Base-by-base conservation (phyloP, 192 early-diverging fungal genomes). In the Hyaloraphidium curvatum region DNA sequence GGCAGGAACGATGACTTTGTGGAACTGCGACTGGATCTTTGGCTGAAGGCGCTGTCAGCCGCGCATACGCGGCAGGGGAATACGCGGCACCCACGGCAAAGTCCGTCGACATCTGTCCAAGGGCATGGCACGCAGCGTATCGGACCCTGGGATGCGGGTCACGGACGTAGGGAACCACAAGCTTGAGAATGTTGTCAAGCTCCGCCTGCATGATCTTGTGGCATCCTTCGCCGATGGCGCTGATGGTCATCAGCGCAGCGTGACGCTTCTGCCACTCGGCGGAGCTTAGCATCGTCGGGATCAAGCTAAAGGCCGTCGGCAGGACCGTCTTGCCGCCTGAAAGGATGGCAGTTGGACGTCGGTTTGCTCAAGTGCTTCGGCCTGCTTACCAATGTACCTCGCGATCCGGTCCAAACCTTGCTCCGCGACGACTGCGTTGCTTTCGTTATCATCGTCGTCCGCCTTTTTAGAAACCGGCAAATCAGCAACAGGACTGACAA, bases 51-150 rank as follows among this genome's bases (percentile, higher is more conserved):
- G 40, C 67, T 60, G 3, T n/a, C n/a, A n/a, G n/a, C n/a, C n/a
- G n/a, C n/a, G n/a, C n/a, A n/a, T n/a, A n/a, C n/a, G n/a, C n/a
- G n/a, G n/a, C n/a, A n/a, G n/a, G n/a, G n/a, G n/a, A n/a, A n/a
- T n/a, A n/a, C n/a, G n/a, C n/a, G n/a, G 13, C n/a, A 51, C 51
- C 7, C 30, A 66, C 64, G 1, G 89, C 78, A 67, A 97, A 99
- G 69, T 99, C 96, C 0, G 87, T 95, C 41, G 84, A 83, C 84
- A 99, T 87, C 67, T 99, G 96, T 13, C 96, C 96, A 17, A 96
- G 67, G 54, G 87, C 83, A 67, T 94, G 94, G 69, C 90, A 94
- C 35, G 86, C 84, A 39, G 96, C 91, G 66, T 91, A 87, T 43
- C 91, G 86, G 22, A 99, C 96, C 52, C 96, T 81, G 27, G 90